Base-by-base conservation (phyloP, 2,329 filamentous ascomycete species). In the Colletotrichum gloeosporioides region DNA sequence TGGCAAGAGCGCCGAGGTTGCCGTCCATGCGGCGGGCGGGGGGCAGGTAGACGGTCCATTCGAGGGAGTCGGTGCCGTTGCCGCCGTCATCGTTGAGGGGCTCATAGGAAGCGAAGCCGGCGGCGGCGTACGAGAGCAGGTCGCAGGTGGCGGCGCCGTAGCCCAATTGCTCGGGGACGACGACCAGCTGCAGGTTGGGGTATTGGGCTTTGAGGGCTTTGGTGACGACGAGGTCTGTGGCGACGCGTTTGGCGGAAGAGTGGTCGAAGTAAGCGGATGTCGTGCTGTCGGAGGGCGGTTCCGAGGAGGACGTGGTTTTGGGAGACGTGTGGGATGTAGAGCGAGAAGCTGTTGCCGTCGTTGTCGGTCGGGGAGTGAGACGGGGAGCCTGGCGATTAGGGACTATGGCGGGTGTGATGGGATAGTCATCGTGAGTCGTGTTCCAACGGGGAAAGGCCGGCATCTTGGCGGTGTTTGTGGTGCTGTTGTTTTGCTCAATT, bases 141-240 rank as follows among this genome's bases (percentile, higher is more conserved):
- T 88, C 80, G 76, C 82, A 81, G 22, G 78, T 1, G n/a, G n/a
- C 81, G 8, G 49, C 25, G 27, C 49, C 36, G 31, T 49, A 68
- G n/a, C 32, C 31, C 8, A 59, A 16, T 25, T 10, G 59, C 22
- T 80, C 78, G 3, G 85, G 83, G 7, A 82, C 83, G 67, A 88
- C 83, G 32, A 86, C 83, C 13, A 89, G 82, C 39, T 86, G 79
- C 16, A 88, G 84, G 27, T 83, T 76, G 5, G 88, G 87, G 71
- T 89, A 89, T 66, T 88, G 83, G 39, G 82, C 79, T 65, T 83
- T 84, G 31, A 90, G 82, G 1, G 86, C 80, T 16, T 80, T 78
- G 44, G 85, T 82, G 73, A 90, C 83, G 62, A 88, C 78, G 5
- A 83, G 79, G 76, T 89, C 85, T 4, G 88, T 89, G 80, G 86